Evolutionary conservation across 495 filamentous ascomycete species (phyloP), one percentile per base, ranked within the genome.

Genomic region (Lasiosphaeris hirsuta): DNA sequence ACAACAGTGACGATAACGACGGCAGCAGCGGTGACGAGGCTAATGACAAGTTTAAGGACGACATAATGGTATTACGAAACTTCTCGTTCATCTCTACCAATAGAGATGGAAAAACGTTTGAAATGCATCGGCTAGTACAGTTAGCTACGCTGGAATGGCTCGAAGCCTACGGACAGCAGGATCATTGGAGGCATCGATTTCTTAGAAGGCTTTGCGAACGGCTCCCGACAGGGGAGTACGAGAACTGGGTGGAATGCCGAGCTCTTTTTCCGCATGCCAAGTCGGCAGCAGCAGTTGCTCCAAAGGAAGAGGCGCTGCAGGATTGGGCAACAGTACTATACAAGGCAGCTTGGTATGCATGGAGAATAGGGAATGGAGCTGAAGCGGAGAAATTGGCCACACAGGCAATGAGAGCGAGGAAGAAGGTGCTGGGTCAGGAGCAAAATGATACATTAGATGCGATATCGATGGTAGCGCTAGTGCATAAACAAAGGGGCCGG

Each of bases 41-140:
- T 19, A 19, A 47, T 13, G 44, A 18, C 33, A 19, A 19, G 33
- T 13, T 47, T 47, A 23, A 47, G 44, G 44, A 47, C 44, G 44
- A 47, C 44, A 47, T 47, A 10, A 47, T 47, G 10, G 33, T 19
- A 23, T 47, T 47, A 18, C 18, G 44, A 47, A 4, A 47, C 3
- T 47, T 47, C 13, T 47, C 44, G 33, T 47, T 47, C 13, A 47
- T 47, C 44, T 18, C 44, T 7, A 13, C 44, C 13, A 47, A 47
- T 19, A 23, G 13, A 13, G 44, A 47, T 13, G 44, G 44, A 23
- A 47, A 47, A 13, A 47, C 44, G 4, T 47, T 47, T 3, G 44
- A 47, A 47, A 47, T 47, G 44, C 44, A 47, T 47, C 44, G 44
- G 15, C 44, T 47, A 23, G 44, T 47, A 19, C 44, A 47, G 44